Conservation (phyloP, 2,329 filamentous ascomycete species). For the Fusarium burgessii region DNA sequence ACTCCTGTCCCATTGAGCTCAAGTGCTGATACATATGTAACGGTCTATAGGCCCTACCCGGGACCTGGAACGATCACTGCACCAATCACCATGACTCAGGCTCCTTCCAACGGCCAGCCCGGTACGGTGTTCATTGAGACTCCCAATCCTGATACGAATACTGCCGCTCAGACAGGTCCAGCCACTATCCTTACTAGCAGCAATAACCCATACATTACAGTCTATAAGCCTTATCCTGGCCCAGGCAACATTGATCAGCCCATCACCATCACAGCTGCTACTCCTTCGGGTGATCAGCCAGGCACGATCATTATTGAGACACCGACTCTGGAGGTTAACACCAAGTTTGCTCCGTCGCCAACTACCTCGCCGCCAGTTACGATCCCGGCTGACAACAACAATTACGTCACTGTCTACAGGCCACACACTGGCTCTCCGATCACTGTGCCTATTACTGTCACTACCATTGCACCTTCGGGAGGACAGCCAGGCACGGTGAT, state of each 20-base stretch:
- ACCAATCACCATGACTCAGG: constrained; percentile 32
- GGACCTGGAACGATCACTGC: constrained; percentile 31
- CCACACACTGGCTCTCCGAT: constrained; percentile 25
- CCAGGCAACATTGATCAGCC: constrained; percentile 33
- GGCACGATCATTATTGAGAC: constrained; percentile 37
- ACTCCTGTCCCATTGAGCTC: constrained; percentile 29
- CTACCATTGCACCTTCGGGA: constrained; percentile 33
- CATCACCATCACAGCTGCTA: constrained; percentile 28
- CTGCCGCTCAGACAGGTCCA: constrained; percentile 19
- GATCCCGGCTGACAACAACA: neutral
- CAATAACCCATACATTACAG: constrained; percentile 30
- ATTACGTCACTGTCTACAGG: constrained; percentile 33
- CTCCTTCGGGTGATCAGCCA: constrained; percentile 22
- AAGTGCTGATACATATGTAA: constrained; percentile 27
- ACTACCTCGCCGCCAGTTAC: constrained; percentile 16
- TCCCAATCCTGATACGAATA: constrained; percentile 24
- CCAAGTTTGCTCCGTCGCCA: constrained; percentile 21
- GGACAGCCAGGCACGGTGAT: constrained; percentile 36
- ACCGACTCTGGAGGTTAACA: constrained; percentile 23
- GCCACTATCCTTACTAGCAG: constrained; percentile 20
- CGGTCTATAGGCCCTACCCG: constrained; percentile 33
- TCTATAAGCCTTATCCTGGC: constrained; percentile 31
- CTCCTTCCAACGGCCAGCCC: constrained; percentile 31
- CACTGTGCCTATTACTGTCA: constrained; percentile 34
- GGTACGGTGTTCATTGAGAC: constrained; percentile 37